These are phyloP conservation scores for Cercospora brassicicola DNA, from an alignment of 2,329 filamentous ascomycete species.

Conservation along the genomic window DNA sequence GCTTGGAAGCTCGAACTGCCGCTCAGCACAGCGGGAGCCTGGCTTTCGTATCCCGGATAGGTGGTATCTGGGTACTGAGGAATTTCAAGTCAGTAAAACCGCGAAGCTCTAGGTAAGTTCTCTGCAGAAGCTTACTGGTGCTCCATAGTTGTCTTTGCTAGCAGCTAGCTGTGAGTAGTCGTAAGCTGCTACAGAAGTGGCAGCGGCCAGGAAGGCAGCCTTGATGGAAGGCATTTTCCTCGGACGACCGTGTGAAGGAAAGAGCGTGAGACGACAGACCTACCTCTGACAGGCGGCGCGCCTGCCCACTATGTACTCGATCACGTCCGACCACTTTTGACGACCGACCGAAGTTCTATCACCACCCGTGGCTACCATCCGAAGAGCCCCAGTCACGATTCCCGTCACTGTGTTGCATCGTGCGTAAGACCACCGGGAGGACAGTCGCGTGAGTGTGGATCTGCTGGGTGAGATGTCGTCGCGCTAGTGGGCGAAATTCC, in stretches of 20 bases:
- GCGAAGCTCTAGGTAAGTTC: background rate
- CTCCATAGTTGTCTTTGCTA: conserved; percentile 26
- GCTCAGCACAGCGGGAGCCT: conserved; percentile 30
- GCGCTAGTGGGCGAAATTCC: background rate
- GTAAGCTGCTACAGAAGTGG: conserved; percentile 20
- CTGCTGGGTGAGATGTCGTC: background rate
- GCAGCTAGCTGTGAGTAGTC: conserved; percentile 26
- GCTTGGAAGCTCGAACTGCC: conserved; percentile 31
- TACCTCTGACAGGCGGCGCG: background rate
- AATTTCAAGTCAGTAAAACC: background rate
- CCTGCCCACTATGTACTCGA: background rate
- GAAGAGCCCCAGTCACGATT: background rate
- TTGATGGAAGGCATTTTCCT: conserved; percentile 21
- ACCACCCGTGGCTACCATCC: background rate
- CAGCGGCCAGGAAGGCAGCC: conserved; percentile 16
- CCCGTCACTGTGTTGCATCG: conserved; percentile 9
- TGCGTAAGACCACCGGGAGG: background rate
- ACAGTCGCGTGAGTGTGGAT: conserved; percentile 2
- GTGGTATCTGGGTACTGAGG: conserved; percentile 31
- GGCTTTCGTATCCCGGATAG: conserved; percentile 30
- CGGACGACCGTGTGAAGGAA: background rate
- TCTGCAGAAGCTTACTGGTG: conserved; percentile 18
- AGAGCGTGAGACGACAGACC: background rate
- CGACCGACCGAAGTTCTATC: background rate
- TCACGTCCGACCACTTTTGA: background rate